Evolutionary conservation across 2,329 filamentous ascomycete genomes (phyloP), one percentile per base, ranked within the genome.

Genomic region (Exutisphaerella laricina): DNA sequence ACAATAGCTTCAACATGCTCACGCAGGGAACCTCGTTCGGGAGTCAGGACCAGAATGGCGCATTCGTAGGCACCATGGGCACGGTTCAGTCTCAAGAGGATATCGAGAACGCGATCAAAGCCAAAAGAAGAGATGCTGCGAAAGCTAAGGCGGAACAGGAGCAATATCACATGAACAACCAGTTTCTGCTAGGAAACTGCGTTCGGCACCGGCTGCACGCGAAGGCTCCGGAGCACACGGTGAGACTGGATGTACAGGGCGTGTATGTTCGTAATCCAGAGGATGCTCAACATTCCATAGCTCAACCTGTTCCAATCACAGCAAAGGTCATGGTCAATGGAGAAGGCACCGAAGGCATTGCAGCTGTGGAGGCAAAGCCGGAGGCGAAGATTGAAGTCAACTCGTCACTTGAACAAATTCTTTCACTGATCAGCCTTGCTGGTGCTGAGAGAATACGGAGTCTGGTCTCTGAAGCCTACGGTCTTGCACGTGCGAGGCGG

Each of bases 371-470:
- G 23, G 43, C 31, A 14, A 51, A 51, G 32, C 43, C 52, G 14
- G 57, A 59, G 41, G 58, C 39, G 56, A 67, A 51, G 87, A 84
- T 92, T 0, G 80, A 84, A 25, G 62, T 66, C 14, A 84, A 88
- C 31, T 79, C 85, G 1, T 80, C 78, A 41, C 70, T 95, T 23
- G 83, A 85, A 10, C 88, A 95, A 48, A 85, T 96, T 53, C 68
- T 96, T 32, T 84, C 86, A 18, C 72, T 96, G 12, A 63, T 96
- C 45, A 92, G 88, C 4, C 75, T 96, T 43, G 85, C 86, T 13
- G 82, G 87, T 7, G 87, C 90, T 60, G 84, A 94, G 55, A 78
- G 88, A 20, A 56, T 96, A 26, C 76, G 85, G 40, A 78, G 80
- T 9, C 67, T 96, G 21, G 60, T 96, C 3, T 84, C 89, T 58